These are phyloP conservation scores for Collariella sp. DNA, from an alignment of 495 filamentous ascomycete genomes.

Conservation along the genomic window DNA sequence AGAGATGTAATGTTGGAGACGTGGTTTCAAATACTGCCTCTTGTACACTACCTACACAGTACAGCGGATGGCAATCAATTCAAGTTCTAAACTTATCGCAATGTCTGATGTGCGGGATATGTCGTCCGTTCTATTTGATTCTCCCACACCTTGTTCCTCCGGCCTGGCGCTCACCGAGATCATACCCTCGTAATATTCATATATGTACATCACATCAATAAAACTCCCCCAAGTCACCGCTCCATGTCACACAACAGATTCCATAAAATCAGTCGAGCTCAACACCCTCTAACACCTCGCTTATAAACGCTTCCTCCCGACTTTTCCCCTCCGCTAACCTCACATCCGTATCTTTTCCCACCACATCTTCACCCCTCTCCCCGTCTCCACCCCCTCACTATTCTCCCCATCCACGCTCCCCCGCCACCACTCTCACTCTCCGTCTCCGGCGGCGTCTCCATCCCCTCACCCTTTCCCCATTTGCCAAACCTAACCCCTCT, in stretches of 20 bases:
- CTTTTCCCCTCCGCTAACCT: not conserved
- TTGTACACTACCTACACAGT: no score
- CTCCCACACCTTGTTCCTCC: no score
- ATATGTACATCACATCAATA: not conserved
- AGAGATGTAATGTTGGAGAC: no score
- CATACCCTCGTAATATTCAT: not conserved
- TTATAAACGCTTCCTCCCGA: conserved; percentile 28
- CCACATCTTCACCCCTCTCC: conserved; percentile 12
- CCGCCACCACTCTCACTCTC: conserved; percentile 35
- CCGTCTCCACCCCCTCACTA: conserved; percentile 20
- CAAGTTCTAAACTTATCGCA: no score
- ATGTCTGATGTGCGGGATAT: no score
- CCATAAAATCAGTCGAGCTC: conserved; percentile 33
- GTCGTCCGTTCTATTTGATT: no score
- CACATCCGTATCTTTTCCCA: conserved; percentile 1
- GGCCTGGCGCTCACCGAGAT: no score
- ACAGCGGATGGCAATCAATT: no score
- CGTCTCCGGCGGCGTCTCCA: conserved; percentile 39
- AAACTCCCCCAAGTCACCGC: not conserved
- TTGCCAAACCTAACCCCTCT: not conserved
- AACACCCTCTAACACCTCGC: conserved; percentile 35
- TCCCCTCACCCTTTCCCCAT: conserved; percentile 15
- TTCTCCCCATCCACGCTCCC: conserved; percentile 25
- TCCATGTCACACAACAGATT: not conserved
- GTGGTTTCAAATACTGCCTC: no score